phyloP scores from a whole-genome alignment of 192 early-diverging fungal species.

The Diversispora eburnea region DNA sequence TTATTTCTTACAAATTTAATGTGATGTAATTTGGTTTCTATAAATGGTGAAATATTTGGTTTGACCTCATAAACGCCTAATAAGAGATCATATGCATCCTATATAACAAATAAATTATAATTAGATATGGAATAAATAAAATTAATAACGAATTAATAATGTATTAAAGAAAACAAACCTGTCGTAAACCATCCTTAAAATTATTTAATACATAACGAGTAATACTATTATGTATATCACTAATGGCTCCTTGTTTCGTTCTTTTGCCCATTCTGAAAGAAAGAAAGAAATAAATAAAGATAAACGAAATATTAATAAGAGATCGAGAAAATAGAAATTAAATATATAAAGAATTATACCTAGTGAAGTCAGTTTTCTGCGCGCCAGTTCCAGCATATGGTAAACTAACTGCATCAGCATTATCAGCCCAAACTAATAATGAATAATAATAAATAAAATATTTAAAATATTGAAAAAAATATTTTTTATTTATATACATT shows the following conservation, averaged over 20 bases:
- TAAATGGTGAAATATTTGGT: slow-evolving; percentile 46
- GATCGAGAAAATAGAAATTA: neutral
- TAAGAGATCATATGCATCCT: slow-evolving; percentile 88
- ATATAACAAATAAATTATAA: slow-evolving; percentile 5
- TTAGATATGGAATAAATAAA: neutral
- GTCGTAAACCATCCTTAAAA: slow-evolving; percentile 89
- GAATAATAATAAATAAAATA: slow-evolving; percentile 6
- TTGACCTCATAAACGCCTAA: slow-evolving; percentile 61
- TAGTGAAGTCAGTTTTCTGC: slow-evolving; percentile 96
- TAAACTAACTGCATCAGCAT: slow-evolving; percentile 87
- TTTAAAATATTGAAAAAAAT: neutral
- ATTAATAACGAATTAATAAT: neutral
- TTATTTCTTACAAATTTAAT: slow-evolving; percentile 44
- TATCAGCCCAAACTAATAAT: slow-evolving; percentile 92
- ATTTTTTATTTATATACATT: neutral
- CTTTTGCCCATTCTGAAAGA: slow-evolving; percentile 78
- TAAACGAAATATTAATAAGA: neutral
- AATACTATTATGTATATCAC: slow-evolving; percentile 78
- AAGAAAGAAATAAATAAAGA: neutral
- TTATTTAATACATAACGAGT: slow-evolving; percentile 91
- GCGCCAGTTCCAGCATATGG: slow-evolving; percentile 97
- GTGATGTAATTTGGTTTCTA: slow-evolving; percentile 52
- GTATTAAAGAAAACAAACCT: slow-evolving; percentile 36
- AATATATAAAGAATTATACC: slow-evolving; percentile 34
- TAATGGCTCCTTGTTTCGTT: slow-evolving; percentile 72